Conservation (phyloP, 1,139 yeast species). For the Magnusiomyces magnusii region DNA sequence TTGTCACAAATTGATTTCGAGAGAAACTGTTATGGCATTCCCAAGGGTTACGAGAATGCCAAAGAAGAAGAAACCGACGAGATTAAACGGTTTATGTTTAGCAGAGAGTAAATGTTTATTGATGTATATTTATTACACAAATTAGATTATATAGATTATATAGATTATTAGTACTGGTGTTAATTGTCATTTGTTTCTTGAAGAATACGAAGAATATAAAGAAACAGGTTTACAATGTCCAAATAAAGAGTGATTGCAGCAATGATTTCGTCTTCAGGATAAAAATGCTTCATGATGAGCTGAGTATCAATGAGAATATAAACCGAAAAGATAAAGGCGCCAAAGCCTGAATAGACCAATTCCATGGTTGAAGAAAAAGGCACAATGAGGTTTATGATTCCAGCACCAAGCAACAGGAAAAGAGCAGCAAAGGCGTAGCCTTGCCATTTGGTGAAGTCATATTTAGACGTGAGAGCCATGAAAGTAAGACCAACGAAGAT, state of each 20-base stretch:
- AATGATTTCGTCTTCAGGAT: conserved; percentile 79
- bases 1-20: conserved; percentile 31
- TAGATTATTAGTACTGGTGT: no score
- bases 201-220: conserved; percentile 65
- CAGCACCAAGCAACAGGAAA: conserved; percentile 66
- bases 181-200: conserved; percentile 41
- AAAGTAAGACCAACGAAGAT: conserved; percentile 68
- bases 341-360: conserved; percentile 59
- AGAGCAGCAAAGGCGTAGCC: conserved; percentile 54
- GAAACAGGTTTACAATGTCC: conserved; percentile 74
- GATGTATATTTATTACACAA: no score
- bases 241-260: conserved; percentile 72
- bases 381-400: conserved; percentile 61
- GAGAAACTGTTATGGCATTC: conserved; percentile 31
- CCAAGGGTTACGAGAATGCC: conserved; percentile 6
- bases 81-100: not conserved
- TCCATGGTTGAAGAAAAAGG: conserved; percentile 52
- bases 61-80: not conserved
- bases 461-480: conserved; percentile 76
- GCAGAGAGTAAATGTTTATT: not conserved
- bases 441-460: conserved; percentile 70
- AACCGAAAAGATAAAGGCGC: conserved; percentile 65
- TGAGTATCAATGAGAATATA: conserved; percentile 81
- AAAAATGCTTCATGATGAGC: conserved; percentile 65
- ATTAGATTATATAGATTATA: no score